Evolutionary conservation across 495 filamentous ascomycete genomes (phyloP).

Genomic region (Trichoderma erinaceum): DNA sequence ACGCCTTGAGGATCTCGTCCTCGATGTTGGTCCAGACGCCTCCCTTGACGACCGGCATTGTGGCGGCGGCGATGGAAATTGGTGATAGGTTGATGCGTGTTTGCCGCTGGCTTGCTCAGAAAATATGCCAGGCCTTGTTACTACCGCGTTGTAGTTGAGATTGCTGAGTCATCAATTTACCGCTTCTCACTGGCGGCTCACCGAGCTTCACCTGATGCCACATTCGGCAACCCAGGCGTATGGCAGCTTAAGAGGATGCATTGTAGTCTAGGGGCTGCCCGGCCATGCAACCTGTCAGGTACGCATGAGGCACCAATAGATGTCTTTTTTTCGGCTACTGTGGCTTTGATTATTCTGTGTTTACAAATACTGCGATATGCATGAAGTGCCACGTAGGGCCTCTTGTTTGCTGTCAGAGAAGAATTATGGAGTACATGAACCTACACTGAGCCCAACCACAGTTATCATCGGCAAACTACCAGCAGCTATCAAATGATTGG

Average conservation of each 20-base stretch:
- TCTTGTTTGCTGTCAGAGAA: neutral
- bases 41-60: conserved; percentile 96
- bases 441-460: neutral
- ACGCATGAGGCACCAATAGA: conserved; percentile 1
- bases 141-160: neutral
- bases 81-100: conserved; percentile 5
- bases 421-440: neutral
- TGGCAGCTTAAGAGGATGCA: conserved; percentile 3
- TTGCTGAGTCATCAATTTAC: neutral
- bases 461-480: neutral
- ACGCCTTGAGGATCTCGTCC: conserved; percentile 96
- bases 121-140: neutral
- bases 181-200: neutral
- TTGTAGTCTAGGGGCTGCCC: neutral
- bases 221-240: neutral
- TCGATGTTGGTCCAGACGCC: conserved; percentile 79
- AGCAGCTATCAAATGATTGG: neutral
- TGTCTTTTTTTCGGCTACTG: neutral
- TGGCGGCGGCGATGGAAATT: conserved; percentile 24
- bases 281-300: neutral
- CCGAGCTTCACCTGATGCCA: neutral
- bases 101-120: neutral
- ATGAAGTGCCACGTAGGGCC: neutral
- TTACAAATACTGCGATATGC: neutral
- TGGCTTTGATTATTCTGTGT: neutral